Evolutionary conservation across 2,329 filamentous ascomycete genomes (phyloP), one percentile per base, ranked within the genome.

Genomic region (Xylaria arbuscula): DNA sequence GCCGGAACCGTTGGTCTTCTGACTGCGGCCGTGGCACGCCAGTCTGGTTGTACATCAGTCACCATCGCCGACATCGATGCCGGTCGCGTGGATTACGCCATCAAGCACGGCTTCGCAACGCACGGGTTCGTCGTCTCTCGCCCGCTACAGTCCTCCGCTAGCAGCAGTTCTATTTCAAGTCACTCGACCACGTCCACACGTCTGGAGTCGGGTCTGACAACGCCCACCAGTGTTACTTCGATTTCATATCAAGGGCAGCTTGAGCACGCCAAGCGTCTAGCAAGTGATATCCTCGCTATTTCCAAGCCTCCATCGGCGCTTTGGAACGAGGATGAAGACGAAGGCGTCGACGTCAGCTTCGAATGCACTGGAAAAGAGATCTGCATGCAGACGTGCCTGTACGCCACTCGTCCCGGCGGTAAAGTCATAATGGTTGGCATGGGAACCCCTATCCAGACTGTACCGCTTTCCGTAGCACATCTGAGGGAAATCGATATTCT

Each of bases 371-470:
- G 92, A 34, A 92, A 93, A 69, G 90, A 92, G 70, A 84, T 87
- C 0, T 93, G 91, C 77, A 89, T 93, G 81, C 91, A 93, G 77
- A 90, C 90, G 1, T 86, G 88, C n/a, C 87, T 94, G 22, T 93
- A 91, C 72, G 90, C 90, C 2, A 90, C 91, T 10, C 85, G 85
- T 66, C 85, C 91, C 0, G 92, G 92, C 32, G 92, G 92, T 19
- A 90, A 90, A 74, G 85, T 93, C 58, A 85, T 94, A 76, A 89
- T 94, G 81, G 90, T 94, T 15, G 92, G 92, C 56, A 94, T 94
- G 92, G 92, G 92, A 56, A 92, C 89, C 2, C 91, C 92, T 0
- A 87, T 93, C 50, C 91, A 93, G 78, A 93, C 90, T 0, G 84
- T 94, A 8, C 91, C 91, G 0, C 82, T 94, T 62, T 92, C 89